Conservation (phyloP, 163 green algal species). For the Volvox carteri region DNA sequence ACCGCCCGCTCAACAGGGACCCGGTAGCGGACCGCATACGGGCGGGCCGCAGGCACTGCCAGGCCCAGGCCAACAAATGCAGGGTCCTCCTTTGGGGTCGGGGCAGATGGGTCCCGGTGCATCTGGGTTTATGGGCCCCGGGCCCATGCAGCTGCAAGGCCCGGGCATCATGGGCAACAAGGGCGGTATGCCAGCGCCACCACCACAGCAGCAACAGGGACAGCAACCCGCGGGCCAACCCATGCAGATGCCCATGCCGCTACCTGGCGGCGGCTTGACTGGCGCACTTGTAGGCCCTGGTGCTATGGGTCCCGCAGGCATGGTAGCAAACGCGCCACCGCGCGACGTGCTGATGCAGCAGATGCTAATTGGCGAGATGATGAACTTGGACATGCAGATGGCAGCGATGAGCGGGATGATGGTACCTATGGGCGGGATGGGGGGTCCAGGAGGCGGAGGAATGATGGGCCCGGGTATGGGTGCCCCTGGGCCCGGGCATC, state of each 20-base stretch:
- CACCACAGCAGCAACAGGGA: background rate
- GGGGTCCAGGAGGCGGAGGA: background rate
- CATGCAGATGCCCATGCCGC: constrained; percentile 4
- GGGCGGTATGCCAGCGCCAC: background rate
- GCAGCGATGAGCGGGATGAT: background rate
- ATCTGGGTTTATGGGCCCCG: background rate
- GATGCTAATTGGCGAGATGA: background rate
- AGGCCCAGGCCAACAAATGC: background rate
- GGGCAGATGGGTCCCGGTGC: background rate
- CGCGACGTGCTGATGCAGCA: background rate
- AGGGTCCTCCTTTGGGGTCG: background rate
- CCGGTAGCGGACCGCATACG: too few species aligned
- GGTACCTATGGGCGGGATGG: background rate
- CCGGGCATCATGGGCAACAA: constrained; percentile 12
- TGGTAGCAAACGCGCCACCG: background rate
- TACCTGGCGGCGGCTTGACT: background rate
- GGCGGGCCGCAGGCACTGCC: background rate
- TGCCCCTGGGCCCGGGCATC: background rate
- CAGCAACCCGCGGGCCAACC: background rate
- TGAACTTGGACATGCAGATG: background rate
- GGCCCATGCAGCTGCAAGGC: background rate
- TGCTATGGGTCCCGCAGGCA: too few species aligned
- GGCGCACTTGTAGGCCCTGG: background rate
- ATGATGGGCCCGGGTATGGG: background rate
- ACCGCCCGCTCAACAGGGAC: background rate